Conservation (phyloP, 2,329 filamentous ascomycete genomes). For the Trichoderma asperellum region DNA sequence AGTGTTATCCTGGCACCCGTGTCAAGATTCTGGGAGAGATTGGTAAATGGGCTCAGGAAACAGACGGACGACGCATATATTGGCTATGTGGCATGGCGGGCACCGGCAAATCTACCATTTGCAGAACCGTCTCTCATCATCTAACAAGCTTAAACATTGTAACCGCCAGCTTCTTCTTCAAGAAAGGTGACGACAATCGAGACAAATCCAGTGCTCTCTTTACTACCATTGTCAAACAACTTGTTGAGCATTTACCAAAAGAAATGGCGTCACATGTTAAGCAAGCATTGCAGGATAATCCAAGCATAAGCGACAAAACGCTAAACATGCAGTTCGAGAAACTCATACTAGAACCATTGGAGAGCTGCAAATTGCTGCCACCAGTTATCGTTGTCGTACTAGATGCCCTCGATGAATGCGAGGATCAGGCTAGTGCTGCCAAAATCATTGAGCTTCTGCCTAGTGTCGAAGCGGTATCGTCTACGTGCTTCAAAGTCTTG, state of each 20-base stretch:
- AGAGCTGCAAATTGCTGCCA: rapidly evolving
- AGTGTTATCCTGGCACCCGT: not conserved
- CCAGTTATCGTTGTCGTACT: slow-evolving; percentile 38
- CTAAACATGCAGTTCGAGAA: slow-evolving; percentile 29
- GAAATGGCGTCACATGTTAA: not conserved
- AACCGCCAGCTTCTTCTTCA: slow-evolving; percentile 45
- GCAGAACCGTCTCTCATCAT: not conserved
- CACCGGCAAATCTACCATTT: not conserved
- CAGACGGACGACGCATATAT: not conserved
- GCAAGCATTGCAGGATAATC: not conserved
- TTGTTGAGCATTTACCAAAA: slow-evolving; percentile 36
- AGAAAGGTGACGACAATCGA: slow-evolving; percentile 41
- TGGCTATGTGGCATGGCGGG: not conserved
- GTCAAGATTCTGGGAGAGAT: not conserved
- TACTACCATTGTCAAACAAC: slow-evolving; percentile 45
- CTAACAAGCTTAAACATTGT: slow-evolving; percentile 19
- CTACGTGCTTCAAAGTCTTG: slow-evolving; percentile 40
- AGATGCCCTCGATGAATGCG: slow-evolving; percentile 40
- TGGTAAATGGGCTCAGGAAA: not conserved
- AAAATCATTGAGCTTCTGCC: slow-evolving; percentile 36
- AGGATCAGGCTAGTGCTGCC: slow-evolving; percentile 37
- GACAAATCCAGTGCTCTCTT: slow-evolving; percentile 44
- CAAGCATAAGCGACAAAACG: not conserved
- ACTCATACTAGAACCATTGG: slow-evolving; percentile 22
- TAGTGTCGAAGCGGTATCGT: not conserved